Evolutionary conservation across 306 rosid species (phyloP), one percentile per base, ranked within the genome.

Genomic region (Lathyrus sativus): DNA sequence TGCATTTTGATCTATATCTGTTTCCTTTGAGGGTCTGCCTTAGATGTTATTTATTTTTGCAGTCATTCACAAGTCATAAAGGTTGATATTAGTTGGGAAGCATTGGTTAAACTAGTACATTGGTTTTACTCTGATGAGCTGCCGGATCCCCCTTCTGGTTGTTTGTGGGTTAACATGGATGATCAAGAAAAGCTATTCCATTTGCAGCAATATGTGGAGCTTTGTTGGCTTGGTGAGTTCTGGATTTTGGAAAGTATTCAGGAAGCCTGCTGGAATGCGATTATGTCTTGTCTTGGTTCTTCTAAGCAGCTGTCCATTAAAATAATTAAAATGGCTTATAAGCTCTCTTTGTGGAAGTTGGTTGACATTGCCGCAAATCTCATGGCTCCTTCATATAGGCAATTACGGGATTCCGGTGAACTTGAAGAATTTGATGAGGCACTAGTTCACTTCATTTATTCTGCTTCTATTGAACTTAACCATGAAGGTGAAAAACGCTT

Each of bases 141-240:
- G 69, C 89, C 89, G 56, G 84, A 72, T 71, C 95, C 87, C 67
- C 92, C 90, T 43, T 74, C 80, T 28, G 96, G 87, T 65, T 92
- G 98, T 59, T 38, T 82, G 75, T 92, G 98, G 98, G 76, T 78
- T 77, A 83, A 82, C 65, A 87, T 88, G 96, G 76, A 78, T 65
- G 76, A 75, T 53, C 71, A 83, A 78, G 83, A 80, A 76, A 92
- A 89, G 87, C 74, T 92, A 28, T 48, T 51, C 19, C 78, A 77
- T 83, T 78, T 92, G 48, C 75, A 78, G 62, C 82, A 88, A 42
- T 92, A 87, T 71, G 70, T 87, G 71, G 98, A 92, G 79, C 92
- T 92, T 41, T 86, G 77, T 70, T 86, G 95, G 95, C 89, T 92
- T 59, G 79, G 87, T 46, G 92, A 89, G 63, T 83, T 82, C 81